These are phyloP conservation scores for Kwoniella europaea DNA, from an alignment of 768 basidiomycete genomes.

Conservation along the genomic window DNA sequence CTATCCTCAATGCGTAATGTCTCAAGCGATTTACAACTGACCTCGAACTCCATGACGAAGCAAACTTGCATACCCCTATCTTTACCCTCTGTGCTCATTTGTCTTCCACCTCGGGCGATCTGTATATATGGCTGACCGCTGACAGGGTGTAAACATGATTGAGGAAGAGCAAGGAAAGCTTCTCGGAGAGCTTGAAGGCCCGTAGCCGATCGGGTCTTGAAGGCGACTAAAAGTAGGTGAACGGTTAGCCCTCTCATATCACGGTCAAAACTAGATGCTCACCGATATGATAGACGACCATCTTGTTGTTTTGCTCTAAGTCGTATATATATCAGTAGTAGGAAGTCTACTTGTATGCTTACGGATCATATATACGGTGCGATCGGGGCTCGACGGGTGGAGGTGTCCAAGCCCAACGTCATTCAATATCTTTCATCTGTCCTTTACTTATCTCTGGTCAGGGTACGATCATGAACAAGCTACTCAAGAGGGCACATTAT, in stretches of 20 bases:
- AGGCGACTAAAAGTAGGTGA: constrained; percentile 14
- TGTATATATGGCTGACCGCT: constrained; percentile 37
- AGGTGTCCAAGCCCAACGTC: too few species aligned
- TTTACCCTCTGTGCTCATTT: constrained; percentile 44
- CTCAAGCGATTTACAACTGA: constrained; percentile 20
- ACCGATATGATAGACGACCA: constrained; percentile 30
- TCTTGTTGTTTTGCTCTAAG: neutral
- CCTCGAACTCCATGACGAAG: constrained; percentile 51
- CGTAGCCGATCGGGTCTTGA: constrained; percentile 21
- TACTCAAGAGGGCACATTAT: constrained; percentile 17
- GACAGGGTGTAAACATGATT: constrained; percentile 31
- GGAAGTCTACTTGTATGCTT: too few species aligned
- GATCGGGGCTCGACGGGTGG: too few species aligned
- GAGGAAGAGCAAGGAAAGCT: constrained; percentile 43
- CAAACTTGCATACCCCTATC: constrained; percentile 46
- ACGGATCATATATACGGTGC: too few species aligned
- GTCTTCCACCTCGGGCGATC: constrained; percentile 45
- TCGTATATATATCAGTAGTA: too few species aligned
- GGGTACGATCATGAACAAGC: neutral
- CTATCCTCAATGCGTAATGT: too few species aligned
- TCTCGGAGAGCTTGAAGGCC: constrained; percentile 33
- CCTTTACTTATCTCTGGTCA: too few species aligned
- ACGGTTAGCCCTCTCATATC: too few species aligned
- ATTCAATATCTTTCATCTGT: too few species aligned
- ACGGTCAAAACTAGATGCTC: neutral